phyloP scores from a whole-genome alignment of 805 yeast species.

The Monosporozyma solicola region DNA sequence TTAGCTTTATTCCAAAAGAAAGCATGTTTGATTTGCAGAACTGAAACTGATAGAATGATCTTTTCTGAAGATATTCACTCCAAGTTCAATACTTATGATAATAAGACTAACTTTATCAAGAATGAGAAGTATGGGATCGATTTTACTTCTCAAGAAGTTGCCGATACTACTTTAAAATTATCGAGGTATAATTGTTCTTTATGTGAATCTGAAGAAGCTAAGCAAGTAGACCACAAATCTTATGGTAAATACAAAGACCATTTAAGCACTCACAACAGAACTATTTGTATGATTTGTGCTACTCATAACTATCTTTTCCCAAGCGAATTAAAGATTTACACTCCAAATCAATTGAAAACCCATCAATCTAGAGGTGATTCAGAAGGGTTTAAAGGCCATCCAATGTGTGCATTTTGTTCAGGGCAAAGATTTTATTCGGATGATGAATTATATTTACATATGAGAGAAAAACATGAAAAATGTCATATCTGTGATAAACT shows the following conservation, averaged over 20 bases:
- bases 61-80: constrained; percentile 42
- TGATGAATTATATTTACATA: constrained; percentile 76
- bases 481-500: constrained; percentile 83
- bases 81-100: constrained; percentile 33
- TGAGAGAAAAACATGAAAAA: constrained; percentile 75
- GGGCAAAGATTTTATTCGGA: constrained; percentile 73
- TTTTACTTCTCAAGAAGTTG: constrained; percentile 48
- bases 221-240: constrained; percentile 29
- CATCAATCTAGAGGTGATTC: constrained; percentile 70
- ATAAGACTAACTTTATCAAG: not conserved
- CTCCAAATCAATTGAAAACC: constrained; percentile 49
- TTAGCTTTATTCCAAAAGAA: constrained; percentile 68
- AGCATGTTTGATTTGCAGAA: constrained; percentile 76
- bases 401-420: constrained; percentile 73
- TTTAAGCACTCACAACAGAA: constrained; percentile 53
- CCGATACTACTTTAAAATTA: constrained; percentile 41
- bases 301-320: constrained; percentile 70
- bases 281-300: constrained; percentile 69
- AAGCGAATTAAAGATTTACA: constrained; percentile 54
- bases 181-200: constrained; percentile 51
- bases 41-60: constrained; percentile 50
- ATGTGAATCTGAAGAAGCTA: constrained; percentile 26
- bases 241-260: constrained; percentile 61
- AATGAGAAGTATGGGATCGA: constrained; percentile 45
- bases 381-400: constrained; percentile 66